Evolutionary conservation across 2,329 filamentous ascomycete genomes (phyloP).

Genomic region (Colletotrichum sp.): DNA sequence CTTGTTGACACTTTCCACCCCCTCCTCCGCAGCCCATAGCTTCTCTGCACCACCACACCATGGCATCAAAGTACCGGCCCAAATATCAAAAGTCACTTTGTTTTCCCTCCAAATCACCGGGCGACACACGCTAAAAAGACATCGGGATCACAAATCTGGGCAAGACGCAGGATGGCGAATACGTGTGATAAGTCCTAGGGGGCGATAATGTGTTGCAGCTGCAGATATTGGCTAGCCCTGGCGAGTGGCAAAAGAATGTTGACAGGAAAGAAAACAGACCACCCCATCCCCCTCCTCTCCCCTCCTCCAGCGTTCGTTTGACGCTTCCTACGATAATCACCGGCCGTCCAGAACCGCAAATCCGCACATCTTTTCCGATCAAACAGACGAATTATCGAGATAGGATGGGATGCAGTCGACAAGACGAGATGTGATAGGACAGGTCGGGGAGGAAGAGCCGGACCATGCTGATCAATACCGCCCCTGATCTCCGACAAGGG

Average conservation of each 20-base stretch:
- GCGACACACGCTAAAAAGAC: not conserved
- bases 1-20: not conserved
- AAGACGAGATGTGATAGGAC: not conserved
- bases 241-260: not conserved
- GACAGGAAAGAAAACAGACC: not conserved
- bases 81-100: not conserved
- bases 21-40: not conserved
- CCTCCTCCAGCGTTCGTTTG: not conserved
- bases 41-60: not conserved
- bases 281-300: not conserved
- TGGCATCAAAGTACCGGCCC: not conserved
- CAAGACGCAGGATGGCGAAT: not conserved
- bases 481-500: not conserved
- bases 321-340: not conserved
- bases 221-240: not conserved
- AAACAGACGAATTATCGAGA: not conserved
- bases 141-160: not conserved
- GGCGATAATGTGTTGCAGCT: not conserved
- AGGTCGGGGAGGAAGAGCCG: not conserved
- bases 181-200: not conserved
- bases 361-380: not conserved
- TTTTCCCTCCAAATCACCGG: not conserved
- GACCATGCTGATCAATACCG: not conserved
- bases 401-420: not conserved
- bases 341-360: not conserved